A percentile compares a stretch with the other conserved stretches of the same genome.
These are phyloP conservation scores for Macadamia integrifolia DNA, from an alignment of 164 flowering plant species.

Conservation along the genomic window DNA sequence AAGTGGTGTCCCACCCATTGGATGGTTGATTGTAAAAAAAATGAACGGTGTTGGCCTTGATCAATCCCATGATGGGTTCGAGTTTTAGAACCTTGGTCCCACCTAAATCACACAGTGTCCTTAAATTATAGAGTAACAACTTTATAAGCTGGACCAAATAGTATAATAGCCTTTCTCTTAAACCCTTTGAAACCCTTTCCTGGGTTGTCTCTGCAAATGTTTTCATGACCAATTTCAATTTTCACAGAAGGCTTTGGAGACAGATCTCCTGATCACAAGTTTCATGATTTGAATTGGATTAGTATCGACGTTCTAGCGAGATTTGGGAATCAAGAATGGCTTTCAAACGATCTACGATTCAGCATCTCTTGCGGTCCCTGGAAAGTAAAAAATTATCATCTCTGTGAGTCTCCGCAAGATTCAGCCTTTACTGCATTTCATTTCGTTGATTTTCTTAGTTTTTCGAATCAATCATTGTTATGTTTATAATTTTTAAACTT, in stretches of 20 bases:
- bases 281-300: neutral
- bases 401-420: slow-evolving; percentile 24
- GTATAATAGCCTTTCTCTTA: slow-evolving; percentile 1
- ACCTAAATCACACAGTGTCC: no score
- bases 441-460: neutral
- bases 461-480: neutral
- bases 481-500: neutral
- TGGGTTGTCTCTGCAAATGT: neutral
- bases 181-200: slow-evolving; percentile 5
- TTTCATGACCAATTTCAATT: neutral
- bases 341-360: slow-evolving; percentile 25
- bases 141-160: no score
- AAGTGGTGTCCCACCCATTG: no score
- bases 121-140: no score
- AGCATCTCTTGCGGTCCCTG: slow-evolving; percentile 20
- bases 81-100: no score
- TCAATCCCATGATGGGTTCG: no score
- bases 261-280: neutral
- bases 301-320: neutral
- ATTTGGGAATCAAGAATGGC: slow-evolving; percentile 23
- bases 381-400: slow-evolving; percentile 20
- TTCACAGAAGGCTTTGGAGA: neutral
- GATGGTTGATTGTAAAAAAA: no score
- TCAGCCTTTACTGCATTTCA: no score
- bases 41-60: no score